These are phyloP conservation scores for Polyplosphaeria fusca DNA, from an alignment of 495 filamentous ascomycete species.

Conservation along the genomic window DNA sequence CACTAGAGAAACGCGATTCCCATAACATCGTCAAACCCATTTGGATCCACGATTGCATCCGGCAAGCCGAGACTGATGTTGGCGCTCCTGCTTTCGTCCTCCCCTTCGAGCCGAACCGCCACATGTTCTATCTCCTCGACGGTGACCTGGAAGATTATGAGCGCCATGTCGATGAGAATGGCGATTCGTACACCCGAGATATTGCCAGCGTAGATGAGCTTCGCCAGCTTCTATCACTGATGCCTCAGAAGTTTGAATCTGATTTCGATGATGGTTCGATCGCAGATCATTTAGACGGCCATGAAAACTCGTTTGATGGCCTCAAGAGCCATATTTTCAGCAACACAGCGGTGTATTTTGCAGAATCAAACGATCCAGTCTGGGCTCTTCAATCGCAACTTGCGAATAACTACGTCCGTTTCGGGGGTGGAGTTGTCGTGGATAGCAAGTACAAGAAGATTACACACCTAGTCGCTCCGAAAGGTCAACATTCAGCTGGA, in stretches of 20 bases:
- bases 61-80: conserved; percentile 61
- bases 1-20: conserved; percentile 66
- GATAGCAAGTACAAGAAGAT: conserved; percentile 50
- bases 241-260: conserved; percentile 43
- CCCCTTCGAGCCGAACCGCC: conserved; percentile 65
- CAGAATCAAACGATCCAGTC: conserved; percentile 15
- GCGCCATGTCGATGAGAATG: conserved; percentile 66
- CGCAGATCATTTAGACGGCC: conserved; percentile 54
- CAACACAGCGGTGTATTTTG: conserved; percentile 56
- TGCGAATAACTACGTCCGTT: conserved; percentile 18
- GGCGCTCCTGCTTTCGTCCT: conserved; percentile 56
- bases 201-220: conserved; percentile 61
- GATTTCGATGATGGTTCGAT: conserved; percentile 34
- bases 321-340: conserved; percentile 67
- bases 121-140: conserved; percentile 56
- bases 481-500: conserved; percentile 28
- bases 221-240: conserved; percentile 48
- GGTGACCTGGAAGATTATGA: conserved; percentile 47
- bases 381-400: conserved; percentile 9
- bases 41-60: conserved; percentile 83
- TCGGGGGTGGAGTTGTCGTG: conserved; percentile 34
- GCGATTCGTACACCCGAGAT: conserved; percentile 81
- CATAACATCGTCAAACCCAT: conserved; percentile 70
- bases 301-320: conserved; percentile 51
- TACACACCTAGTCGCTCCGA: conserved; percentile 65